A percentile compares a stretch with the other conserved stretches of the same genome.
These are phyloP conservation scores for Apiospora koreana DNA, from an alignment of 2,329 filamentous ascomycete species.

Conservation along the genomic window DNA sequence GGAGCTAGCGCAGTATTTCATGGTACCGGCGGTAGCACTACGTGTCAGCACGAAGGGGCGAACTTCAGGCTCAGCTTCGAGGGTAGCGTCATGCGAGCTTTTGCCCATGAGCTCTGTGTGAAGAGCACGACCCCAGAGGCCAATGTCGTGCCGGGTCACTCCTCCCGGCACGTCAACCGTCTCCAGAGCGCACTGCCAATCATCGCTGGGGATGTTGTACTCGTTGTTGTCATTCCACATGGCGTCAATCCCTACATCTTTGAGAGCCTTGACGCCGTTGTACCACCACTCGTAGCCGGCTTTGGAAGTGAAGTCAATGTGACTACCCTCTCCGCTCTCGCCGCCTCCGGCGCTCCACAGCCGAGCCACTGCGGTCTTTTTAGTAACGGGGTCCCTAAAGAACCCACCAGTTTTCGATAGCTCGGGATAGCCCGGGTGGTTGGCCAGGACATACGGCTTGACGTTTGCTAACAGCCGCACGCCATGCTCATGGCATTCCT, in stretches of 20 bases:
- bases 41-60: conserved; percentile 71
- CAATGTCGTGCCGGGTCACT: conserved; percentile 51
- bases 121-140: conserved; percentile 68
- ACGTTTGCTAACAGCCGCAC: conserved; percentile 72
- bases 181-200: conserved; percentile 64
- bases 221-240: conserved; percentile 85
- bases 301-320: conserved; percentile 72
- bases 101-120: conserved; percentile 73
- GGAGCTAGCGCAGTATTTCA: conserved; percentile 69
- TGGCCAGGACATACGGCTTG: conserved; percentile 70
- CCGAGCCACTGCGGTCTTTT: conserved; percentile 56
- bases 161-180: conserved; percentile 38
- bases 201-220: conserved; percentile 66
- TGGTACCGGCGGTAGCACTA: conserved; percentile 69
- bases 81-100: conserved; percentile 67
- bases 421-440: conserved; percentile 66
- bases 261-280: conserved; percentile 63
- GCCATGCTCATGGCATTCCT: conserved; percentile 62
- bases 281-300: conserved; percentile 73
- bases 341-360: conserved; percentile 74
- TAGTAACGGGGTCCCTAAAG: conserved; percentile 60
- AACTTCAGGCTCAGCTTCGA: conserved; percentile 57
- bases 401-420: conserved; percentile 61
- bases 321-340: conserved; percentile 68
- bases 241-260: conserved; percentile 65